These are phyloP conservation scores for Plasmodium yoelii DNA, from an alignment of 169 alveolate species.

Conservation along the genomic window DNA sequence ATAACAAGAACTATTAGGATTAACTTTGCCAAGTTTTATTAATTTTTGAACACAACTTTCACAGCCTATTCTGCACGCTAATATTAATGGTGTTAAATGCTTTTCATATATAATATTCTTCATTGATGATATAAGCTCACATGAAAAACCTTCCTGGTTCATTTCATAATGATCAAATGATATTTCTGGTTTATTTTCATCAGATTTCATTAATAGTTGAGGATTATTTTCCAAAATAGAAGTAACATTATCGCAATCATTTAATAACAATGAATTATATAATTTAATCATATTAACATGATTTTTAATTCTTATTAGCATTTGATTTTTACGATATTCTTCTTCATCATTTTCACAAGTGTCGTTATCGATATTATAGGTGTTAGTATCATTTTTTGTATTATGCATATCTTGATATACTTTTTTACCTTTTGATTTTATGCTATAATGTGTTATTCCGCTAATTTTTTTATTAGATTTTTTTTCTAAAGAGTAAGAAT, in stretches of 20 bases:
- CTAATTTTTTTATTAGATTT: constrained; percentile 5
- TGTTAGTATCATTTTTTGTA: not conserved
- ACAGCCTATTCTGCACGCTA: constrained; percentile 84
- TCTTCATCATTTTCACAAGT: constrained; percentile 6
- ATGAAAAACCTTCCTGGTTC: constrained; percentile 35
- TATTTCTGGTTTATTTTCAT: constrained; percentile 47
- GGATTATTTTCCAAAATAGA: constrained; percentile 41
- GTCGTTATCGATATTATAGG: not conserved
- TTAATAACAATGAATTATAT: constrained; percentile 46
- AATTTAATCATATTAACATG: constrained; percentile 62
- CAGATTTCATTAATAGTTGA: constrained; percentile 38
- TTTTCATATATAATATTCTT: constrained; percentile 60
- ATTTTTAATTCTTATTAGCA: constrained; percentile 27
- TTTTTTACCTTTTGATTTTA: constrained; percentile 25
- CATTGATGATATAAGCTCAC: constrained; percentile 57
- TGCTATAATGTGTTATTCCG: constrained; percentile 8
- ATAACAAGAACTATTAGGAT: constrained; percentile 80
- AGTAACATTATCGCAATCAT: constrained; percentile 55
- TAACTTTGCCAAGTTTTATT: constrained; percentile 80
- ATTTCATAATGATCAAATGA: constrained; percentile 72
- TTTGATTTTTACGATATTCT: constrained; percentile 27
- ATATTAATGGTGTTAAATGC: constrained; percentile 84
- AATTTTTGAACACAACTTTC: constrained; percentile 79
- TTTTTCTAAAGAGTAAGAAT: constrained; percentile 22
- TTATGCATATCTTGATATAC: not conserved